Base-by-base conservation (phyloP, 306 rosid genomes). In the Hippophae rhamnoides region DNA sequence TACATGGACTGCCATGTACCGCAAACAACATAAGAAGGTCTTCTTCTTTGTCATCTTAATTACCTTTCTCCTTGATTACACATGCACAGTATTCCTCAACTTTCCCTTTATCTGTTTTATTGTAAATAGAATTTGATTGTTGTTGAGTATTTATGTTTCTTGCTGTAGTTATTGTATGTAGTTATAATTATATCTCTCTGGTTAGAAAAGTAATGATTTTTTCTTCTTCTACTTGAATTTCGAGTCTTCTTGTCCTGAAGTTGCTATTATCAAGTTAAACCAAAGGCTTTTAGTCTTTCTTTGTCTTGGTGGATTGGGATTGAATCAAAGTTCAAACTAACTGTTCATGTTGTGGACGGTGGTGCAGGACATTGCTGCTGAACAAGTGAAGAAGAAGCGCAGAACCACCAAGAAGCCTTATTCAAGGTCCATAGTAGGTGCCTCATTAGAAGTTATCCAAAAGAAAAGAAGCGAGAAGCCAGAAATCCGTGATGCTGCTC, bases 21-120 rank as follows among this genome's bases (percentile, higher is more conserved):
- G 83, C 31, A 78, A 78, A 58, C 83, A 78, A 44, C 80, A 78
- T 57, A 78, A 78, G 73, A 78, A 78, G 83, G 83, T 78, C 18
- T 13, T 8, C 43, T 13, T 42, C 26, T 13, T 45, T 54, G 9
- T 0, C 5, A 41, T 9, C 25, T 52, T 12, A 6, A 6, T 40
- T 51, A 41, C 42, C 9, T 13, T 3, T 60, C 10, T 26, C 9
- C n/a, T 6, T 43, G 13, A 3, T 41, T 41, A 10, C 25, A 8
- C 3, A 31, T 14, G 12, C 1, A 18, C 23, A 18, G 23, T 54
- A 8, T 46, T 23, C 8, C 3, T 31, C 10, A 44, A 7, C 3
- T 54, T 60, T 3, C 0, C n/a, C 8, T 41, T 42, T 57, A 3
- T 10, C 10, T 3, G 50, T 46, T 46, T 46, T 8, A 9, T 0